Percentiles rank a stretch among this genome's conserved stretches.
Conservation (phyloP, 208 protist genomes). For the Acanthamoeba culbertsoni region DNA sequence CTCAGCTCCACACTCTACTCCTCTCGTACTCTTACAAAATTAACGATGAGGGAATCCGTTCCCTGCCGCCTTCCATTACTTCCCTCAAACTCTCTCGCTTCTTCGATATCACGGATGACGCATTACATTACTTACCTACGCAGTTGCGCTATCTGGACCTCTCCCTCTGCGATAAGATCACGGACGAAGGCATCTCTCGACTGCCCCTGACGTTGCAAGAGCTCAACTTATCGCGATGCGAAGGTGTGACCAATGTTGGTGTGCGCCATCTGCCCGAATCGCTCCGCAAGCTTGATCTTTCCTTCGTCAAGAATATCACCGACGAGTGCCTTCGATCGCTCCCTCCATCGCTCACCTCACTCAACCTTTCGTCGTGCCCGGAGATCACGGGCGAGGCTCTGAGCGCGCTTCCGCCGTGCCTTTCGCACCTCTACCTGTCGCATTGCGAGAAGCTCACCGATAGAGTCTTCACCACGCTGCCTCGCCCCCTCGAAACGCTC, state of each 20-base stretch:
- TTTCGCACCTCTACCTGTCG: background rate
- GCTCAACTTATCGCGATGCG: constrained; percentile 25
- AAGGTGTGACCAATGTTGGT: background rate
- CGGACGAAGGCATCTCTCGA: background rate
- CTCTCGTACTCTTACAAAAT: constrained; percentile 27
- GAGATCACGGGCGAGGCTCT: background rate
- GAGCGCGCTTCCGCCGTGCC: background rate
- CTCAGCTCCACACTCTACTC: background rate
- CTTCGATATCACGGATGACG: background rate
- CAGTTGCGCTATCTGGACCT: background rate
- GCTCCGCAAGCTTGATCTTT: background rate
- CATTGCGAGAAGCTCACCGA: constrained; percentile 12
- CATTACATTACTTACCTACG: background rate
- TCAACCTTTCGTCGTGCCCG: constrained; percentile 4
- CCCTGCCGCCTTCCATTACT: background rate
- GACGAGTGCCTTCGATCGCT: background rate
- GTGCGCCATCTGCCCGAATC: background rate
- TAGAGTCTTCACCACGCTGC: background rate
- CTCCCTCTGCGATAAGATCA: background rate
- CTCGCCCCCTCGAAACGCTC: background rate
- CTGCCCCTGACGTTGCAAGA: background rate
- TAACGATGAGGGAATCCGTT: background rate
- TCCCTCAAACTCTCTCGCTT: constrained; percentile 9
- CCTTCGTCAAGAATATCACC: background rate
- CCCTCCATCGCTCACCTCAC: background rate